Evolutionary conservation across 1,139 yeast genomes (phyloP).

Genomic region (Kazachstania sp.): DNA sequence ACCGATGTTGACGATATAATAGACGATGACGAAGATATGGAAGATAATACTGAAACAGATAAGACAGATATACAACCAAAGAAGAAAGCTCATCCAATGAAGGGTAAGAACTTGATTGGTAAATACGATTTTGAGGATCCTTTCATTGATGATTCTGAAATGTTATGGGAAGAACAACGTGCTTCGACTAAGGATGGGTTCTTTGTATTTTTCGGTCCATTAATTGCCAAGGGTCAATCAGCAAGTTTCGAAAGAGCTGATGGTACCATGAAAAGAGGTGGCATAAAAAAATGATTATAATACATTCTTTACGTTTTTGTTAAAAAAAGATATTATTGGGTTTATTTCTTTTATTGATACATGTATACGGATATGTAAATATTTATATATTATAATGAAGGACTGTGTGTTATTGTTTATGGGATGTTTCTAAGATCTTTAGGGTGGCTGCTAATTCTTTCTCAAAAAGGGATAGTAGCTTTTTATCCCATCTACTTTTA

Average conservation of each 20-base stretch:
- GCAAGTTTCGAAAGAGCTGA: conserved; percentile 37
- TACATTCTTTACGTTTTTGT: not conserved
- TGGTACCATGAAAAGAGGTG: conserved; percentile 35
- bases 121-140: conserved; percentile 92
- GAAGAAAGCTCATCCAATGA: conserved; percentile 32
- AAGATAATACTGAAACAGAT: conserved; percentile 22
- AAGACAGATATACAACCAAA: conserved; percentile 26
- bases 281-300: conserved; percentile 18
- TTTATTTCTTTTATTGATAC: not conserved
- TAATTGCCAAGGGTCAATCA: conserved; percentile 57
- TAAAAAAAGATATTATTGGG: not conserved
- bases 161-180: conserved; percentile 87
- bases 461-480: conserved; percentile 11
- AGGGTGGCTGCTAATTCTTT: not conserved
- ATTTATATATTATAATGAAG: too few species aligned
- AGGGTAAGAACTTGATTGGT: conserved; percentile 66
- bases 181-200: conserved; percentile 93
- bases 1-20: conserved; percentile 47
- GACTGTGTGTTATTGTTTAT: not conserved
- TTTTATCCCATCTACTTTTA: conserved; percentile 20
- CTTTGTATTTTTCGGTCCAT: conserved; percentile 91
- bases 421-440: not conserved
- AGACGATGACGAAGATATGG: conserved; percentile 32
- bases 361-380: not conserved
- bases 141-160: conserved; percentile 89